Evolutionary conservation across 139 green algal species (phyloP).

Genomic region (Asterochloris sp.): DNA sequence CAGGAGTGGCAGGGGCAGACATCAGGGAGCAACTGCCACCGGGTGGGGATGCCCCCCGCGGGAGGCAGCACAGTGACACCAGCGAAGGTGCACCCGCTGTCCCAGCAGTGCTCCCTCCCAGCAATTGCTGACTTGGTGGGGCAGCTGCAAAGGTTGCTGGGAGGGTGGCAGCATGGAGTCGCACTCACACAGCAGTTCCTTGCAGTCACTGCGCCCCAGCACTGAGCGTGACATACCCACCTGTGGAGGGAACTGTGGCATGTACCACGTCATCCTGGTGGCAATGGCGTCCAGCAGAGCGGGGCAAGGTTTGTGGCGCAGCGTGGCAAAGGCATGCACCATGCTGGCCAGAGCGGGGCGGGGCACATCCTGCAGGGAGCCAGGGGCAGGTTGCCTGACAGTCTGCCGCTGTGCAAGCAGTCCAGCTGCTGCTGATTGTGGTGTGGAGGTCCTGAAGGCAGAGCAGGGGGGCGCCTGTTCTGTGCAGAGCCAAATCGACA

Average conservation of each 20-base stretch:
- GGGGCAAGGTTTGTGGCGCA: slow-evolving; percentile 24
- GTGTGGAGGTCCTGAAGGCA: background rate
- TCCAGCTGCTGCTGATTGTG: background rate
- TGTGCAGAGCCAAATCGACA: background rate
- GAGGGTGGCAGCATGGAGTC: background rate
- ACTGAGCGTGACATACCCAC: background rate
- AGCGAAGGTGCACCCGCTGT: slow-evolving; percentile 12
- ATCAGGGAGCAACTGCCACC: slow-evolving; percentile 31
- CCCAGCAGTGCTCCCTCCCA: background rate
- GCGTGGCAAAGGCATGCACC: slow-evolving; percentile 29
- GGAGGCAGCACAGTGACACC: background rate
- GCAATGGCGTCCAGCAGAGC: slow-evolving; percentile 21
- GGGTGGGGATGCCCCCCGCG: slow-evolving; percentile 5
- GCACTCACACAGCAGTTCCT: background rate
- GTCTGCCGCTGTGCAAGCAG: background rate
- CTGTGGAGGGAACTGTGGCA: slow-evolving; percentile 14
- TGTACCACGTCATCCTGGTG: background rate
- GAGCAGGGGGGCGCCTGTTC: background rate
- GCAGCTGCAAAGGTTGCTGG: background rate
- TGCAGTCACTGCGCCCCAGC: background rate
- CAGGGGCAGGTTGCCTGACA: background rate
- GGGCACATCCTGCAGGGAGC: slow-evolving; percentile 17
- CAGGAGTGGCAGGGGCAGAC: slow-evolving; percentile 31
- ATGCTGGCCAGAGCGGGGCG: slow-evolving; percentile 30
- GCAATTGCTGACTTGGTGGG: background rate